Evolutionary conservation across 2,329 filamentous ascomycete genomes (phyloP).

Genomic region (Bipolaris gigantea): DNA sequence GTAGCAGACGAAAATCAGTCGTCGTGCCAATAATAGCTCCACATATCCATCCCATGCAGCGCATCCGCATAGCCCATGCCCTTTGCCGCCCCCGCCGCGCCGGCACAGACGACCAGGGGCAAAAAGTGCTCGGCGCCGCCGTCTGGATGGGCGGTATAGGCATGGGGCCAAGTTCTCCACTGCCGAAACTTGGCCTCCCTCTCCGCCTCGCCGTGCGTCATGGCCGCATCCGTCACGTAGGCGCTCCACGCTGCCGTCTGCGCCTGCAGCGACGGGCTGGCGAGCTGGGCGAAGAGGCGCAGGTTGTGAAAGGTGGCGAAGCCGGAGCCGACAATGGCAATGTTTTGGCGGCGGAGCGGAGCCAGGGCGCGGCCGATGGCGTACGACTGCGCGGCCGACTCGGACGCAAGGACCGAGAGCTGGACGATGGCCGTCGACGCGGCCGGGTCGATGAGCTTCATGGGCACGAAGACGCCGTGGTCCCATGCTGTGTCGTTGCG

Average conservation of each 20-base stretch:
- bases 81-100: constrained; percentile 50
- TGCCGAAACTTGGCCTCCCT: constrained; percentile 47
- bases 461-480: constrained; percentile 63
- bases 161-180: constrained; percentile 55
- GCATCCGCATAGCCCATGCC: constrained; percentile 54
- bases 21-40: constrained; percentile 59
- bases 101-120: constrained; percentile 61
- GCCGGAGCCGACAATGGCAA: constrained; percentile 64
- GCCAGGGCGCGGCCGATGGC: constrained; percentile 58
- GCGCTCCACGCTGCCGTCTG: constrained; percentile 51
- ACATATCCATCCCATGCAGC: constrained; percentile 55
- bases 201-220: constrained; percentile 38
- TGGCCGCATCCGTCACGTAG: constrained; percentile 49
- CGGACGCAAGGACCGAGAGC: constrained; percentile 57
- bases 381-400: constrained; percentile 55
- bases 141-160: constrained; percentile 58
- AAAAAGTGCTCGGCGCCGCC: constrained; percentile 61
- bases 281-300: constrained; percentile 44
- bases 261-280: constrained; percentile 34
- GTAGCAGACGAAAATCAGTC: background rate
- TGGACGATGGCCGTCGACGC: constrained; percentile 61
- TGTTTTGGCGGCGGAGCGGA: constrained; percentile 54
- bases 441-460: constrained; percentile 57
- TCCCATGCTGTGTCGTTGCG: constrained; percentile 53
- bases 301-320: constrained; percentile 63